Base-by-base conservation (phyloP, 345 rosid genomes). In the Salix brachista region DNA sequence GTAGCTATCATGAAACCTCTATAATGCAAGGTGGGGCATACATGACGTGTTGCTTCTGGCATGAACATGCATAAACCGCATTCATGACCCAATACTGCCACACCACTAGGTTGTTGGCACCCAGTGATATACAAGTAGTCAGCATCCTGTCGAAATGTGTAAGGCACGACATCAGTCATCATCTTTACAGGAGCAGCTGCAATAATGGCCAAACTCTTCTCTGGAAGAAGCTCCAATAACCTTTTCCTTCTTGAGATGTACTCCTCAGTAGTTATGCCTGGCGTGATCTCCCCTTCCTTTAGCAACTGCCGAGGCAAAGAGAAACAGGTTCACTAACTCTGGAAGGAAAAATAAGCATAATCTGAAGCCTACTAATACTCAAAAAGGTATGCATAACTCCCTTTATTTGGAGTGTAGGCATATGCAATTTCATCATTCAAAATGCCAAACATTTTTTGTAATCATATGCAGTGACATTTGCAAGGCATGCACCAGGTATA, bases 81-180 rank as follows among this genome's bases (percentile, higher is more conserved):
- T n/a, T 89, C 92, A 36, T 48, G 84, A 78, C 94, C 86, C 73
- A 96, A 85, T 75, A 93, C 89, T 5, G 99, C 97, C 69, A 93
- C 80, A 72, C 99, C 98, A 82, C 97, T 98, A 23, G 99, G 94
- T 81, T 96, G 99, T 21, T 91, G 93, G 85, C 96, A 96, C 60
- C 98, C 99, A 23, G 99, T 93, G 75, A 93, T 76, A 80, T 93
- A 96, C 56, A 83, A 81, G 83, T 92, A 96, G 80, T 92, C 91
- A 75, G 99, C 92, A 77, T 96, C 97, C 82, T 89, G 99, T 69
- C 96, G 88, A 80, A 86, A 91, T 50, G 93, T 89, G 77, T 96
- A 93, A 3, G 97, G 98, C 32, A 96, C 99, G 71, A 91, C 97
- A 75, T 94, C 93, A 4, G 92, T 96, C 98, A 96, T 96, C 98